Base-by-base conservation (phyloP, 2,329 filamentous ascomycete species). In the Teratosphaeria zuluensis region DNA sequence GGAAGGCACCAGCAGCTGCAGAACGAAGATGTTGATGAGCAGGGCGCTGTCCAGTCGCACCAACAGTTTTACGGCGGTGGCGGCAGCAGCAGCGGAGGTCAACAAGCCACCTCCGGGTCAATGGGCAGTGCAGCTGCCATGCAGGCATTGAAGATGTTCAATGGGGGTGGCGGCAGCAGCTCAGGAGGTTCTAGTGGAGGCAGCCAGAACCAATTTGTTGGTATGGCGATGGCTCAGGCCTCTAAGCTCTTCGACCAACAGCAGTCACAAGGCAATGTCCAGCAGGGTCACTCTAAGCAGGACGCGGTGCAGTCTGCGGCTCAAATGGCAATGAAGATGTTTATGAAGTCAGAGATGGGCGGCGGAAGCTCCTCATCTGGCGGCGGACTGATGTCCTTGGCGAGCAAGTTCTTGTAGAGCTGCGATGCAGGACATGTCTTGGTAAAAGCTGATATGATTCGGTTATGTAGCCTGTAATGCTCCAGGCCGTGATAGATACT, bases 301-400 rank as follows among this genome's bases (percentile, higher is more conserved):
- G 85, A 84, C 54, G 90, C 85, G 55, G 78, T 96, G 53, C 84
- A 88, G 70, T 79, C 85, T 72, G 92, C 92, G 2, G 91, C 85
- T 1, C 86, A 95, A 80, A 87, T 89, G 82, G 92, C 91, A 2
- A 74, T 96, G 67, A 91, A 95, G 82, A 88, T 96, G 84, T 96
- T 92, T 74, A 77, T 95, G 78, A 92, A 95, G 82, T 84, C 82
- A 66, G 81, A 90, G 71, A 74, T 74, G 70, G 74, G 77, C 31
- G 75, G 75, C 33, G 65, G 70, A 35, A 68, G 69, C n/a, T 67
- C 68, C 12, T 81, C 42, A 9, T 48, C 81, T 21, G 74, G 79
- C 63, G 76, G 78, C 38, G 72, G 82, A 1, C 67, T 87, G 59
- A 78, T 85, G 75, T 73, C 75, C 57, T 65, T 85, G 69, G 84